Evolutionary conservation across 2,329 filamentous ascomycete species (phyloP), one percentile per base, ranked within the genome.

Genomic region (Xenoacremonium recifei): DNA sequence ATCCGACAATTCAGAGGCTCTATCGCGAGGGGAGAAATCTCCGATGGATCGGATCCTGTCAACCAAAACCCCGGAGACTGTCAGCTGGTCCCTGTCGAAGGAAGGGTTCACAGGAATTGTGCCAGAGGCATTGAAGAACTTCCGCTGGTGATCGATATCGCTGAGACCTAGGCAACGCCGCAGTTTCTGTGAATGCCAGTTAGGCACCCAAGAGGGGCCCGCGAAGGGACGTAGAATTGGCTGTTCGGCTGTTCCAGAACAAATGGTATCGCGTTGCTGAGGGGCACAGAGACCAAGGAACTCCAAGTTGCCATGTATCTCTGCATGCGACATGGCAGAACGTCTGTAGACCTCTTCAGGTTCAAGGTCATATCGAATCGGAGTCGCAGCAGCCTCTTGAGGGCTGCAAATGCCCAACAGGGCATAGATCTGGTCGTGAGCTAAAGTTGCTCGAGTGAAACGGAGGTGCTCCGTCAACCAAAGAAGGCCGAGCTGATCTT

Each of bases 201-300:
- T 37, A 6, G 35, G 35, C 5, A 37, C 35, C 35, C 35, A 37
- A 29, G 35, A 37, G 18, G 21, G 35, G 21, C 21, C 23, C 17
- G 19, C 15, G 23, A 30, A 30, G 18, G 35, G 35, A 27, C 23
- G 23, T 13, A 9, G 13, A 27, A 27, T 13, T 27, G 23, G 23
- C 9, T 9, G 9, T 27, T 37, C 35, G 21, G 6, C 23, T 21
- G 20, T 13, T 37, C 20, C 35, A 7, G 20, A 25, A n/a, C 35
- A 11, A 10, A 37, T 25, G 16, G 21, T 6, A 27, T 39, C 37
- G 12, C 37, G 18, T 30, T 39, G 37, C 27, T 10, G 23, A 20
- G 37, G 37, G 10, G 37, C 20, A 21, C 37, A 39, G 30, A 39
- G 37, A 23, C 27, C 37, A 11, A 39, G 30, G 18, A 39, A 39